Base-by-base conservation (phyloP, 768 basidiomycete genomes). In the Suillus placidus region DNA sequence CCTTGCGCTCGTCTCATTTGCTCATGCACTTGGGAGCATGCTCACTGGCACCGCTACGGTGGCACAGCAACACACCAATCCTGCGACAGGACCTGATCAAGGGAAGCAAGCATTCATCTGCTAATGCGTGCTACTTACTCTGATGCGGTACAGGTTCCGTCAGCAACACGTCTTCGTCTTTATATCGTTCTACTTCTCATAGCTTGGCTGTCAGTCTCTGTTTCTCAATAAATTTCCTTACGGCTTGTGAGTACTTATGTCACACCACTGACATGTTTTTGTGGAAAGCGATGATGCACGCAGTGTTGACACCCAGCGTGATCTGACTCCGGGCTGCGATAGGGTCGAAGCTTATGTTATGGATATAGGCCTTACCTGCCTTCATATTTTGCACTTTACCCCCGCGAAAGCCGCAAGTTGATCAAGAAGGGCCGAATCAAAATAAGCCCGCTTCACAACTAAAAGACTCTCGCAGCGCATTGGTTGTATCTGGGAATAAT, bases 171-270 rank as follows among this genome's bases (percentile, higher is more conserved):
- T 18, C 55, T 32, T 43, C 52, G 40, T 23, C n/a, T 56, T n/a
- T 56, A 20, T 56, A 16, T 55, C 38, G 35, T 42, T 32, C 26
- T 63, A 13, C 38, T 63, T 38, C 34, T 63, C 9, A 20, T 56
- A 12, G 54, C 54, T 30, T 56, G 40, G 54, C 40, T 32, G 34
- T 52, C 52, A 37, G 10, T 63, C 40, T 54, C 52, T 37, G 5
- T 54, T 40, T 3, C 10, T 64, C 54, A 1, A 40, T 64, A n/a
- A 13, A 45, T 34, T 57, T 18, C 30, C 38, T 57, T 1, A 23
- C 43, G 63, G 6, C 26, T 45, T 32, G 62, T 63, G 7, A 56
- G 52, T 63, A 23, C 14, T n/a, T 12, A 20, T 52, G 51, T 10
- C 61, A 49, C 32, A 37, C 34, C 9, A 18, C 7, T 10, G 18